Evolutionary conservation across 2,329 filamentous ascomycete genomes (phyloP).

Genomic region (Colletotrichum neosansevieriae): DNA sequence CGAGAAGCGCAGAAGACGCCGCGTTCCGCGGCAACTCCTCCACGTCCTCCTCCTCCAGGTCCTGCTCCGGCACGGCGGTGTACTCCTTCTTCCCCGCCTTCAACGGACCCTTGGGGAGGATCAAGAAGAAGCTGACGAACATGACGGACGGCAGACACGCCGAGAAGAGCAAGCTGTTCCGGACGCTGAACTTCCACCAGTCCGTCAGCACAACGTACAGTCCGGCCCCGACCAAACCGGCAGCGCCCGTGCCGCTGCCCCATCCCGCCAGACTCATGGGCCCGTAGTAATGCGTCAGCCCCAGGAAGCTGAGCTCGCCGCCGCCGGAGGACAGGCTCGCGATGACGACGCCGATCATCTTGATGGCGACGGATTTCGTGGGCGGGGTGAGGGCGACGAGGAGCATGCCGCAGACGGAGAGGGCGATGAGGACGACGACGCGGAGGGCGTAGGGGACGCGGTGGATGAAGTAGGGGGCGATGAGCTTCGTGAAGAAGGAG

Average conservation of each 20-base stretch:
- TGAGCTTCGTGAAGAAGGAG: conserved; percentile 87
- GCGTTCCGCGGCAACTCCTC: conserved; percentile 51
- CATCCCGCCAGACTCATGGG: conserved; percentile 88
- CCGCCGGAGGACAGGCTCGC: conserved; percentile 88
- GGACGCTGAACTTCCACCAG: conserved; percentile 80
- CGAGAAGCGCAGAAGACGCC: conserved; percentile 63
- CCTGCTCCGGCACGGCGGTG: conserved; percentile 60
- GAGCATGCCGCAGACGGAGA: conserved; percentile 90
- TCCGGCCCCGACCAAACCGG: conserved; percentile 87
- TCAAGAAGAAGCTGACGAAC: conserved; percentile 85
- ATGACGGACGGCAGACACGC: conserved; percentile 85
- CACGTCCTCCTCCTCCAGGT: conserved; percentile 53
- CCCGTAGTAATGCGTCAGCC: conserved; percentile 93
- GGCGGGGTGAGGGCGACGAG: conserved; percentile 84
- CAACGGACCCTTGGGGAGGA: conserved; percentile 79
- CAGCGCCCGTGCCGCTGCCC: conserved; percentile 92
- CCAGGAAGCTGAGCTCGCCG: conserved; percentile 91
- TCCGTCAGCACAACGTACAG: conserved; percentile 90
- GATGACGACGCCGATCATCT: conserved; percentile 85
- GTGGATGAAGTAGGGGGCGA: conserved; percentile 95
- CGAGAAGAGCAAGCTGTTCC: conserved; percentile 79
- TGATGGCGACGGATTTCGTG: conserved; percentile 73
- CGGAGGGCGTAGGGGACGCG: conserved; percentile 83
- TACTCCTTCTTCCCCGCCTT: conserved; percentile 66
- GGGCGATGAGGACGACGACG: conserved; percentile 77